Evolutionary conservation across 495 filamentous ascomycete genomes (phyloP).

Genomic region (Talaromyces adpressus): DNA sequence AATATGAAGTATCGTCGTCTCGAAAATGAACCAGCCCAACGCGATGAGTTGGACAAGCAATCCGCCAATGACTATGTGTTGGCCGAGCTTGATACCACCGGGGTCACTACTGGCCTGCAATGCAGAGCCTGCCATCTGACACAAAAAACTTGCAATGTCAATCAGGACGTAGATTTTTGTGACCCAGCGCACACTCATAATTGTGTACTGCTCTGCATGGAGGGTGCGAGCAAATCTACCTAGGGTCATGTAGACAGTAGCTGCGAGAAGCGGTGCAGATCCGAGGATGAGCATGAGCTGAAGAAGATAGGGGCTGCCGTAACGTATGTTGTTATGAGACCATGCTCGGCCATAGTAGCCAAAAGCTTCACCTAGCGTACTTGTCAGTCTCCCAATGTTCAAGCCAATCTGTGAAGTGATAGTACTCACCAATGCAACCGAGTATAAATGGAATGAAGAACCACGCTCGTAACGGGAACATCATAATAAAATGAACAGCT

Average conservation of each 20-base stretch:
- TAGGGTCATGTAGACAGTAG: constrained; percentile 55
- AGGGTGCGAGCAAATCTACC: constrained; percentile 43
- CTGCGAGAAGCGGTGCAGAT: constrained; percentile 41
- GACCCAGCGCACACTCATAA: constrained; percentile 19
- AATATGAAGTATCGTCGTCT: constrained; percentile 22
- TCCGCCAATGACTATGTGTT: constrained; percentile 25
- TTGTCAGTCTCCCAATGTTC: background rate
- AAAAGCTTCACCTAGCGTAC: constrained; percentile 32
- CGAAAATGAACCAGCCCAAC: constrained; percentile 21
- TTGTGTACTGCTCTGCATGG: constrained; percentile 34
- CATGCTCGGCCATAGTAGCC: constrained; percentile 42
- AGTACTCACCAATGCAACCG: constrained; percentile 45
- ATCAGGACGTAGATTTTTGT: constrained; percentile 32
- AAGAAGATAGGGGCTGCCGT: constrained; percentile 27
- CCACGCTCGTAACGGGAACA: constrained; percentile 36
- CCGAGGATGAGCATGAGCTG: constrained; percentile 41
- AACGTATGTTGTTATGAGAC: constrained; percentile 22
- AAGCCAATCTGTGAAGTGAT: background rate
- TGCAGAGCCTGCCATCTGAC: constrained; percentile 31
- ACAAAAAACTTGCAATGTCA: constrained; percentile 27
- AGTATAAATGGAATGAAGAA: constrained; percentile 51
- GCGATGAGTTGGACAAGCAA: constrained; percentile 27
- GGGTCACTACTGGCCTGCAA: constrained; percentile 33
- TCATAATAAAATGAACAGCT: constrained; percentile 32
- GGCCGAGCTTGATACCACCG: constrained; percentile 23